phyloP scores from a whole-genome alignment of 495 filamentous ascomycete species.

The Oleoguttula mirabilis region DNA sequence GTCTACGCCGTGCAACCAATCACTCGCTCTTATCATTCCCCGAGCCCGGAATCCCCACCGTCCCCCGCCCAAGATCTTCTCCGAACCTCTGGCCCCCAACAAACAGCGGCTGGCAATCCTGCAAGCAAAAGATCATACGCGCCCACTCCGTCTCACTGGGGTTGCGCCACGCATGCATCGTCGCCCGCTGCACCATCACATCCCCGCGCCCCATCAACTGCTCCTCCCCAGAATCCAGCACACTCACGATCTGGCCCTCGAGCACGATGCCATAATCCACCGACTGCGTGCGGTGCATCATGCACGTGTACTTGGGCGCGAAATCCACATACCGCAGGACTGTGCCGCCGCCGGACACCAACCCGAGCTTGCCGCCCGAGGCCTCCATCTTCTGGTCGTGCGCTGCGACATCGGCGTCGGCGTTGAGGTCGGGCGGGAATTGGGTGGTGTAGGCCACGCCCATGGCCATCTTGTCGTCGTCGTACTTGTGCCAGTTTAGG shows the following conservation, averaged over 20 bases:
- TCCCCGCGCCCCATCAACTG: constrained; percentile 47
- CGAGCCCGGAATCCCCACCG: constrained; percentile 18
- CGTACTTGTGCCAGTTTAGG: constrained; percentile 16
- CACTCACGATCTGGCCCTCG: constrained; percentile 54
- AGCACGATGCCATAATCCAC: constrained; percentile 68
- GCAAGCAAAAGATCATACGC: constrained; percentile 21
- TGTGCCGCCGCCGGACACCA: constrained; percentile 36
- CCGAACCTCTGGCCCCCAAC: constrained; percentile 18
- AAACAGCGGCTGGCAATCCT: constrained; percentile 21
- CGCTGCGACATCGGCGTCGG: constrained; percentile 38
- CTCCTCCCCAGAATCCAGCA: constrained; percentile 47
- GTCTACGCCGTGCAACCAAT: too few species aligned
- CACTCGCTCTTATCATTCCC: too few species aligned
- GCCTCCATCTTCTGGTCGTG: constrained; percentile 23
- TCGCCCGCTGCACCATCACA: constrained; percentile 52
- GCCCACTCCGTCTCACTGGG: constrained; percentile 34
- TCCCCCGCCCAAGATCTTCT: constrained; percentile 20
- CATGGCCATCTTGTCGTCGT: constrained; percentile 19
- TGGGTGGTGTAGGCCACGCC: constrained; percentile 20
- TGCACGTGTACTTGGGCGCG: constrained; percentile 38
- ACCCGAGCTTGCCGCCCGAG: constrained; percentile 22
- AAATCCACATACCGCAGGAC: constrained; percentile 53
- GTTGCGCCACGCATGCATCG: constrained; percentile 58
- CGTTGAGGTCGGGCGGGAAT: constrained; percentile 23
- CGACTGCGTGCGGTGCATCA: constrained; percentile 60